A percentile compares a stretch with the other conserved stretches of the same genome.
These are phyloP conservation scores for Sporothrix curviconia DNA, from an alignment of 2,329 filamentous ascomycete genomes.

Conservation along the genomic window DNA sequence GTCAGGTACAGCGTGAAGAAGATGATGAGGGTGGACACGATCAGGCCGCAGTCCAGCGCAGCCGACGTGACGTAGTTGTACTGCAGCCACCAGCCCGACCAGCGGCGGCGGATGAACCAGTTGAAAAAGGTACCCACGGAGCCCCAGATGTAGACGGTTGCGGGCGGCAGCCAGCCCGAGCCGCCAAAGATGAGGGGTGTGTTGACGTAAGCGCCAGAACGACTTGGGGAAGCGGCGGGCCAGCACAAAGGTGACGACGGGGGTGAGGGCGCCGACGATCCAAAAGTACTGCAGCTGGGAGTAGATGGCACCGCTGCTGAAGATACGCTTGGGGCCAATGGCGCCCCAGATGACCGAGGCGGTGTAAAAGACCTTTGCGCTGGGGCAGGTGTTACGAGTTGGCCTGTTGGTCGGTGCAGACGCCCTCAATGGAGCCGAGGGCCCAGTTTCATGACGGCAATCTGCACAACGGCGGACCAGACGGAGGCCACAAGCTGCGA, in stretches of 20 bases:
- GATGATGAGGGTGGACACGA: conserved; percentile 60
- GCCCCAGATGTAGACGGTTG: conserved; percentile 65
- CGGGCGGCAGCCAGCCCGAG: conserved; percentile 57
- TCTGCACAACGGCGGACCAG: conserved; percentile 56
- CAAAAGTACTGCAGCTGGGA: conserved; percentile 62
- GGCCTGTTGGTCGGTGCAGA: conserved; percentile 50
- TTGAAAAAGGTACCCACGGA: conserved; percentile 63
- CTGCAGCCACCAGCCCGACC: conserved; percentile 67
- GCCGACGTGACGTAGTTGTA: conserved; percentile 73
- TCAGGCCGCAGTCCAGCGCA: conserved; percentile 61
- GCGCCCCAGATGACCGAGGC: conserved; percentile 67
- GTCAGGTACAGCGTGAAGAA: conserved; percentile 63
- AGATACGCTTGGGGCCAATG: conserved; percentile 65
- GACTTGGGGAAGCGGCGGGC: conserved; percentile 57
- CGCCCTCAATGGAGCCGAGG: conserved; percentile 51
- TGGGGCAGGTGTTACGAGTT: conserved; percentile 52
- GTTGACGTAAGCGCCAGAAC: conserved; percentile 58
- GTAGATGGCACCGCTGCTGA: conserved; percentile 57
- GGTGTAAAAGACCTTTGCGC: conserved; percentile 56
- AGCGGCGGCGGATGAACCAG: conserved; percentile 57
- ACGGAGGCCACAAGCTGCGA: conserved; percentile 54
- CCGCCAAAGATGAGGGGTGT: conserved; percentile 64
- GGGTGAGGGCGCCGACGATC: conserved; percentile 57
- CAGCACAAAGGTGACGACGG: conserved; percentile 56
- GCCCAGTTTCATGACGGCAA: conserved; percentile 62